Base-by-base conservation (phyloP, 2,329 filamentous ascomycete genomes). In the Sordariomycetes sp. region DNA sequence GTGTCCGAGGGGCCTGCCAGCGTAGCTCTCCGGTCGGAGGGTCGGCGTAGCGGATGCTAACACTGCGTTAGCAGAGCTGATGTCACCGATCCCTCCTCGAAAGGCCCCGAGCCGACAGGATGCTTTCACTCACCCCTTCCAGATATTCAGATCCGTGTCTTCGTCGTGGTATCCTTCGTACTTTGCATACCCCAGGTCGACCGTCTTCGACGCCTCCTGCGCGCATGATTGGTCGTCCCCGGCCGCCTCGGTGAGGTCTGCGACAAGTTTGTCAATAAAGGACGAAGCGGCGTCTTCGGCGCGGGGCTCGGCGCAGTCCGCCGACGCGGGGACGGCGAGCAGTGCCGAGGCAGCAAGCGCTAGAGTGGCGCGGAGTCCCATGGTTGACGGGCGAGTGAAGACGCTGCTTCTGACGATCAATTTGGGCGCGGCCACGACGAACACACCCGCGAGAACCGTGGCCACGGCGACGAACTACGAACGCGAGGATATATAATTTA, bases 141-240 rank as follows among this genome's bases (percentile, higher is more conserved):
- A 79, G 34, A 72, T 65, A 59, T 79, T 77, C 18, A 78, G 53
- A 2, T 69, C 68, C 11, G 66, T 71, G 0, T 68, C 68, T 4
- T 65, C 22, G 60, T 78, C 70, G 51, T 71, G 67, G 37, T 66
- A 68, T 12, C 77, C 77, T 60, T 74, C 65, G 60, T 79, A 80
- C 28, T 67, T 66, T 11, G 70, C 70, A 59, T 80, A 80, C 12
- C 70, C 76, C 1, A 79, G 63, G 61, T 79, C 70, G 20, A 78
- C 74, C 7, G 53, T 54, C 28, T 28, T 34, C n/a, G 28, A n/a
- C 6, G 14, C 37, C 4, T 24, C 22, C 16, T 35, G 28, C 28
- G 53, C 35, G n/a, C 53, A 54, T 32, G n/a, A 37, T 18, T 35
- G 28, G 32, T 4, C 6, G 3, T 25, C 11, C 16, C 37, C 53